phyloP scores from a whole-genome alignment of 768 basidiomycete genomes.

The Phylloporus arenicola region DNA sequence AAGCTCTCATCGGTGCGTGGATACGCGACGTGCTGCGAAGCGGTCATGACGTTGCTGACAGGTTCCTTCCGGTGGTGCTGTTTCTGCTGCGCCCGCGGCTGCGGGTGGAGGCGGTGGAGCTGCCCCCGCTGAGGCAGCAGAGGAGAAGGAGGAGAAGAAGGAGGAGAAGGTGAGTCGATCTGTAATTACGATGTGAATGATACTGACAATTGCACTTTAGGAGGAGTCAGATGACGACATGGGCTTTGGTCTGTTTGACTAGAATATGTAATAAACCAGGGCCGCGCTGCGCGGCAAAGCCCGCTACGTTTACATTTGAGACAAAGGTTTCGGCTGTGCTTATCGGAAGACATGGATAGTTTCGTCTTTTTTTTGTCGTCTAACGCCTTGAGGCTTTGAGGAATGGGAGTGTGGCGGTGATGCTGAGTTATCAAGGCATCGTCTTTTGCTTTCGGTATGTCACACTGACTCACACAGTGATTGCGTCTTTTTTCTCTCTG shows the following conservation, averaged over 20 bases:
- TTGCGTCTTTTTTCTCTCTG: too few relatives aligned
- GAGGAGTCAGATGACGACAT: constrained; percentile 98
- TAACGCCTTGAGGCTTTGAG: too few relatives aligned
- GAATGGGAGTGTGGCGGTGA: too few relatives aligned
- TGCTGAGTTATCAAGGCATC: too few relatives aligned
- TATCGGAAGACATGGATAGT: too few relatives aligned
- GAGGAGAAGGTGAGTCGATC: constrained; percentile 61
- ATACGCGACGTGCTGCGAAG: constrained; percentile 1
- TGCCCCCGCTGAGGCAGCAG: constrained; percentile 54
- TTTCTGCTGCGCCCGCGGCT: constrained; percentile 45
- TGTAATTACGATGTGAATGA: neutral
- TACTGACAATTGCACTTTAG: constrained; percentile 33
- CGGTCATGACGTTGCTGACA: constrained; percentile 22
- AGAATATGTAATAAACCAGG: constrained; percentile 18
- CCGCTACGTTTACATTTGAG: too few relatives aligned
- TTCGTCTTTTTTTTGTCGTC: too few relatives aligned
- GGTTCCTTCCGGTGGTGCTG: constrained; percentile 88
- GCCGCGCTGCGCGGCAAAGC: too few relatives aligned
- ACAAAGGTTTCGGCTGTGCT: too few relatives aligned
- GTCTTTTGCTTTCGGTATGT: too few relatives aligned
- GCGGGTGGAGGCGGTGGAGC: constrained; percentile 43
- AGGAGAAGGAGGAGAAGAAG: constrained; percentile 82
- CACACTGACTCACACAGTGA: too few relatives aligned
- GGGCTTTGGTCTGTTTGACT: constrained; percentile 99
- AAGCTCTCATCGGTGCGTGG: constrained; percentile 88